A percentile compares a stretch with the other conserved stretches of the same genome.
These are phyloP conservation scores for Syzygium syzygioides DNA, from an alignment of 441 rosid species.

Conservation along the genomic window DNA sequence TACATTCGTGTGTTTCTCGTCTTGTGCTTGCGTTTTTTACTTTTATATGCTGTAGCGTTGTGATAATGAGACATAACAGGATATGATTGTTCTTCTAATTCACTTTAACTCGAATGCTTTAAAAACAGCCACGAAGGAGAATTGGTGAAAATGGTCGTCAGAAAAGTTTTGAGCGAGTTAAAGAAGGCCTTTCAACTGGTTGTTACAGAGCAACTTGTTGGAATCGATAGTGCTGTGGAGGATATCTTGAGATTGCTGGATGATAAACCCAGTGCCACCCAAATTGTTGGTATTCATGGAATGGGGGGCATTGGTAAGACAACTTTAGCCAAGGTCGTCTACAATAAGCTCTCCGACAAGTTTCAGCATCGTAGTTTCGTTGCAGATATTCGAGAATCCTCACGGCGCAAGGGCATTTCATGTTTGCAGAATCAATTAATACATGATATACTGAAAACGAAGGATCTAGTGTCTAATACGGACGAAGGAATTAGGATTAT, in stretches of 20 bases:
- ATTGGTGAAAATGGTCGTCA: background rate
- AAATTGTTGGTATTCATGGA: background rate
- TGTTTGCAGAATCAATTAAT: too few species aligned
- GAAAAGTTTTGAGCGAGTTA: background rate
- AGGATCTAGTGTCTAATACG: fast-evolving
- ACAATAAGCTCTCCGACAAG: too few species aligned
- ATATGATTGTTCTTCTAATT: background rate
- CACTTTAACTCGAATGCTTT: background rate
- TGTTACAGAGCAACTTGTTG: background rate
- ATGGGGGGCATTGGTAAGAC: background rate
- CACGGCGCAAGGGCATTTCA: fast-evolving
- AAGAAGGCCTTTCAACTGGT: background rate
- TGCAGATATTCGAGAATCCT: too few species aligned
- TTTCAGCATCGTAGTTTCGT: too few species aligned
- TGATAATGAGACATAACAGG: too few species aligned
- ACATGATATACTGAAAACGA: fast-evolving
- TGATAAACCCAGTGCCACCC: background rate
- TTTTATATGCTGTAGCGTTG: too few species aligned
- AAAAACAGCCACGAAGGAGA: background rate
- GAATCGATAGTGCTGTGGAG: background rate
- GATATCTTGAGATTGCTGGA: background rate
- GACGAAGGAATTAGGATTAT: too few species aligned
- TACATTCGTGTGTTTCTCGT: too few species aligned
- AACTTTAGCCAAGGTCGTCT: background rate
- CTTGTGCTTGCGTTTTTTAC: fast-evolving